Conservation (phyloP, 148 eudicot species). For the Vaccinium vitisidaea region DNA sequence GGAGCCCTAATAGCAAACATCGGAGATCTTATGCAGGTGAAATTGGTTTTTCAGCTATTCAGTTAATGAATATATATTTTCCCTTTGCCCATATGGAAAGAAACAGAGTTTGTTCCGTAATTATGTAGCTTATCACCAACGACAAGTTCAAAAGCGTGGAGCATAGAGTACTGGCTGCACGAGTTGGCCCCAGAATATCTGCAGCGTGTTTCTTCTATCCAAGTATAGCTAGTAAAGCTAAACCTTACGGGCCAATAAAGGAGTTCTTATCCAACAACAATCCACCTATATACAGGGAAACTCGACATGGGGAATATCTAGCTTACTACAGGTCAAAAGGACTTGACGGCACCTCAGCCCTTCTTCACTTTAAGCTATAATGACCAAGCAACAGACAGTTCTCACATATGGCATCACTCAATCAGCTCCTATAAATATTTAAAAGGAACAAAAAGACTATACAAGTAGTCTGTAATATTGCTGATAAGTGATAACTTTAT, state of each 20-base stretch:
- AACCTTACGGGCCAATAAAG: slow-evolving; percentile 45
- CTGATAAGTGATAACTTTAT: not conserved
- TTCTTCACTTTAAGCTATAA: slow-evolving; percentile 54
- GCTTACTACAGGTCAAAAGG: slow-evolving; percentile 53
- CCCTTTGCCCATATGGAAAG: not conserved
- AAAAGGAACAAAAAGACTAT: not conserved
- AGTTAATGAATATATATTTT: not conserved
- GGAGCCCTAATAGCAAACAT: slow-evolving; percentile 54
- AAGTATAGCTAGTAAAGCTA: slow-evolving; percentile 33
- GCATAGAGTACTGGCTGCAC: slow-evolving; percentile 60
- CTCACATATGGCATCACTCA: not conserved
- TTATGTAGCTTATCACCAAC: slow-evolving; percentile 65
- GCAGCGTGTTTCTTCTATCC: slow-evolving; percentile 76
- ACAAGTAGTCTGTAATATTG: not conserved
- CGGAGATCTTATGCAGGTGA: slow-evolving; percentile 61
- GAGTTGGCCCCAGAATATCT: slow-evolving; percentile 65
- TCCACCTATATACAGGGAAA: slow-evolving; percentile 51
- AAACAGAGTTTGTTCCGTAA: not conserved
- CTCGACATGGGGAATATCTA: slow-evolving; percentile 43
- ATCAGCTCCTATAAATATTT: not conserved
- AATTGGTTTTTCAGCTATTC: not conserved
- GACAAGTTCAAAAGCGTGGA: slow-evolving; percentile 87
- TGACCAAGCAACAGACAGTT: not conserved
- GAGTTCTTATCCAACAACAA: slow-evolving; percentile 45
- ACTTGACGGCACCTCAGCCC: slow-evolving; percentile 52